phyloP scores from a whole-genome alignment of 352 stramenopile genomes.

The Pythium rishiriense region DNA sequence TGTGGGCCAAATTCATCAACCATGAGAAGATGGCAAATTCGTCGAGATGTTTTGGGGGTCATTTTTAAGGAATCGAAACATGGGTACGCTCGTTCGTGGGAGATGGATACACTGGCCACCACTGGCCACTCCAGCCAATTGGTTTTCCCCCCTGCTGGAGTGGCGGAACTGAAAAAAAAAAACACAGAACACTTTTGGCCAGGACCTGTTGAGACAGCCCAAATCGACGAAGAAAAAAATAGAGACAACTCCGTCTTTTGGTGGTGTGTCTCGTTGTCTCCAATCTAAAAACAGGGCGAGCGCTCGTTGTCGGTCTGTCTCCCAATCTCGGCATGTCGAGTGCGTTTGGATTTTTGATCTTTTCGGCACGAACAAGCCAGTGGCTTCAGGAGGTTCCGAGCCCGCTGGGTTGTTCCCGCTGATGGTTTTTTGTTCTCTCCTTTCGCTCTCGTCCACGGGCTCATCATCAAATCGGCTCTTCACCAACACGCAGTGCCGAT shows the following conservation, averaged over 20 bases:
- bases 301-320: too few species aligned
- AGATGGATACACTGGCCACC: not conserved
- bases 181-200: constrained; percentile 5
- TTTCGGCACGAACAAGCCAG: not conserved
- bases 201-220: not conserved
- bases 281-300: too few species aligned
- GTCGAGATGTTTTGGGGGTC: too few species aligned
- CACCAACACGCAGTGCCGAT: constrained; percentile 10
- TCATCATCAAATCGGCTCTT: constrained; percentile 4
- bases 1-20: too few species aligned
- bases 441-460: not conserved
- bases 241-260: not conserved
- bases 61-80: too few species aligned
- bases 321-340: not conserved
- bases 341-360: not conserved
- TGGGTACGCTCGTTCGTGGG: not conserved
- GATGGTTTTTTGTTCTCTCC: constrained; percentile 11
- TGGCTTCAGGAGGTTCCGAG: not conserved
- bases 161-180: not conserved
- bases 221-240: constrained; percentile 3
- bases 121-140: not conserved
- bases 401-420: not conserved
- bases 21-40: too few species aligned
- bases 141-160: not conserved
- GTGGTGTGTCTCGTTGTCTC: not conserved